Evolutionary conservation across 371 early-diverging fungal genomes (phyloP).

Genomic region (Mortierella polycephala): DNA sequence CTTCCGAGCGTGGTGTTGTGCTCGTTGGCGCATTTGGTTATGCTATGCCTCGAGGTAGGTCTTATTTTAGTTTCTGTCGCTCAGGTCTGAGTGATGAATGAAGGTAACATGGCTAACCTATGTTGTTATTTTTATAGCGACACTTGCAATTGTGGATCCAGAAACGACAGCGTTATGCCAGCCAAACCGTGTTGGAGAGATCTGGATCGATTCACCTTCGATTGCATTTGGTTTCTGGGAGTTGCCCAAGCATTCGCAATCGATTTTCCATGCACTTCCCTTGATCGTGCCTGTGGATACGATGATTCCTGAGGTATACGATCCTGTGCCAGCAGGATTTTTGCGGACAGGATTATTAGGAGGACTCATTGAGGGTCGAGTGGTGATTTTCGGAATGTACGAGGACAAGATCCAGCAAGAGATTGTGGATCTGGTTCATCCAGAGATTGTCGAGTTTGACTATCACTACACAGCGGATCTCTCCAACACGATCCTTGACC

Average conservation of each 20-base stretch:
- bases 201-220: conserved; percentile 84
- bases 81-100: neutral
- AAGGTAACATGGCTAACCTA: neutral
- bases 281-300: conserved; percentile 64
- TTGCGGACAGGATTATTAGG: conserved; percentile 86
- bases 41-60: conserved; percentile 69
- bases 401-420: conserved; percentile 81
- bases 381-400: conserved; percentile 79
- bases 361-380: conserved; percentile 74
- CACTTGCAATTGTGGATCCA: conserved; percentile 86
- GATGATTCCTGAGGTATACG: conserved; percentile 59
- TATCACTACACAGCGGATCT: conserved; percentile 65
- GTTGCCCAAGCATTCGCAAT: conserved; percentile 76
- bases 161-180: conserved; percentile 79
- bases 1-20: conserved; percentile 48
- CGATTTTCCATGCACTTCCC: conserved; percentile 77
- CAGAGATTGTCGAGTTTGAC: conserved; percentile 61
- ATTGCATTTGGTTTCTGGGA: conserved; percentile 87
- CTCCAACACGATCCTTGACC: conserved; percentile 61
- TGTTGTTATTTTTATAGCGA: conserved; percentile 45
- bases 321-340: conserved; percentile 61
- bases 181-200: conserved; percentile 83
- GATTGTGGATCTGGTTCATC: conserved; percentile 52
- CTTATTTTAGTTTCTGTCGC: neutral
- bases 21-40: conserved; percentile 69